Evolutionary conservation across 345 rosid species (phyloP), one percentile per base, ranked within the genome.

Genomic region (Salix koriyanagi): DNA sequence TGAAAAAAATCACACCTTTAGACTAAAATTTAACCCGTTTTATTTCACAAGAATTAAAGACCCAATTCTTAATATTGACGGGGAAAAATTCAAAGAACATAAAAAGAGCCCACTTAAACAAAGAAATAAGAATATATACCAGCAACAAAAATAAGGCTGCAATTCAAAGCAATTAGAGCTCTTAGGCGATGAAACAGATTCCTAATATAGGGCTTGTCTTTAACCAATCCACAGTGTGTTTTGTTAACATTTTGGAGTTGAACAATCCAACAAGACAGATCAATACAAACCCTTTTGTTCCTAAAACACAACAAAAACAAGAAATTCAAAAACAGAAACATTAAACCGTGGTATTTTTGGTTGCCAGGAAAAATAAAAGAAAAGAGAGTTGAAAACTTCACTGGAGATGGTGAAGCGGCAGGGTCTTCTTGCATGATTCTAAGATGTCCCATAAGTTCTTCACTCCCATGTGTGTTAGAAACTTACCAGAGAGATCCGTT

Each of bases 211-310:
- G 88, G 84, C 83, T 86, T 94, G 5, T 86, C 89, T 67, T 74
- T 86, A 7, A 81, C 75, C 56, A 50, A 18, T 71, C 94, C 83
- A 71, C 86, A 81, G 79, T 86, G 88, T 18, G 95, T 87, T 79
- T 85, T 79, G 79, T 87, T 91, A 16, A 89, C 98, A 42, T 71
- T 89, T 60, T 91, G 92, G 61, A 94, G 90, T 76, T 91, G 97
- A 48, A 96, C 98, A 78, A 94, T 86, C 98, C 98, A 96, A 76
- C 99, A 94, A 4, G 98, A 96, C 2, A 96, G 97, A 89, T 96
- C 99, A 50, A 96, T 73, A 80, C 97, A 94, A 48, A 92, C 76
- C 76, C 91, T 90, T 83, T 94, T 92, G 94, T 96, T 92, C 85
- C 98, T 93, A n/a, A 19, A 67, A 67, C 37, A 25, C 7, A 50